Evolutionary conservation across 169 alveolate species (phyloP).

Genomic region (Eimeria maxima): DNA sequence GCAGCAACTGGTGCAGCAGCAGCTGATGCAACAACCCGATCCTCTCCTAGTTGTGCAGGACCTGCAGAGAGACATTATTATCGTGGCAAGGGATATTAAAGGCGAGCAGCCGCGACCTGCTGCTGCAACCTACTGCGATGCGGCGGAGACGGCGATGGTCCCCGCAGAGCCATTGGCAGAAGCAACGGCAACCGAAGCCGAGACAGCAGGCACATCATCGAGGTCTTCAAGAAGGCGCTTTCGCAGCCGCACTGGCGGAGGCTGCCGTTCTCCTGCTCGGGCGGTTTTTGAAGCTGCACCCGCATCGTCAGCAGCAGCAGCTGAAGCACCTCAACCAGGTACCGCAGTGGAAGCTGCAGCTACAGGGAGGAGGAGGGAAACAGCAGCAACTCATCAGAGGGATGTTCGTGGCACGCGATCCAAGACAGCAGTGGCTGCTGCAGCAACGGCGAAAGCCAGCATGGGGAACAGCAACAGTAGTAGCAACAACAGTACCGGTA

Average conservation of each 20-base stretch:
- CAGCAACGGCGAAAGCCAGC: slow-evolving; percentile 16
- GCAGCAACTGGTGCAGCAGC: slow-evolving; percentile 57
- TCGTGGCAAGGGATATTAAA: slow-evolving; percentile 23
- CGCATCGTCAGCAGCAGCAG: slow-evolving; percentile 2
- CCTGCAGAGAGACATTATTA: slow-evolving; percentile 32
- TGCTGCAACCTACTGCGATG: neutral
- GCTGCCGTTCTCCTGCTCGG: slow-evolving; percentile 13
- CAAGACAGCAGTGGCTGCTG: slow-evolving; percentile 24
- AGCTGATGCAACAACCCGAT: slow-evolving; percentile 56
- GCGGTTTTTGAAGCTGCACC: slow-evolving; percentile 50
- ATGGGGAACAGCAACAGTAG: neutral
- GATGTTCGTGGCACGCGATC: slow-evolving; percentile 60
- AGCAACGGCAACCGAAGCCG: neutral
- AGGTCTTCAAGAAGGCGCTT: slow-evolving; percentile 44
- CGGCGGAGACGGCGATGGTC: neutral
- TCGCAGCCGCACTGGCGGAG: slow-evolving; percentile 50
- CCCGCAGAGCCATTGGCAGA: neutral
- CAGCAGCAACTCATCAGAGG: slow-evolving; percentile 41
- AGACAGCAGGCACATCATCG: neutral
- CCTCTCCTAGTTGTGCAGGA: slow-evolving; percentile 51
- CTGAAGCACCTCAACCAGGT: neutral
- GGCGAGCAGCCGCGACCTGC: slow-evolving; percentile 21
- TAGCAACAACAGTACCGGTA: neutral
- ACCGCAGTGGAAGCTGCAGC: neutral
- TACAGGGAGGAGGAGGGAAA: slow-evolving; percentile 20